Conservation (phyloP, 176 grass and related monocot genomes). For the Oryza glaberrima region DNA sequence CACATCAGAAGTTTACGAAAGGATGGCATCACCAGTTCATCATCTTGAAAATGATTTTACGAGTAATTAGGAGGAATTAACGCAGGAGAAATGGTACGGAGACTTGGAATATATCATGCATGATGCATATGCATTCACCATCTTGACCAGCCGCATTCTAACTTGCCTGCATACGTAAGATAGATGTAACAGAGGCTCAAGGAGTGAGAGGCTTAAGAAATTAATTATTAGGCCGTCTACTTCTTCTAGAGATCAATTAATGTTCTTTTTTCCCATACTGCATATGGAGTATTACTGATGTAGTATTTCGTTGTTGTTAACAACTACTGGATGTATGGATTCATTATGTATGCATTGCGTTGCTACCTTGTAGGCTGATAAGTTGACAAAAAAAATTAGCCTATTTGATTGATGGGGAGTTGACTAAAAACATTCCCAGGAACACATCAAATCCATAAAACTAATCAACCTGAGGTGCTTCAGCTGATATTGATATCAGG, state of each 20-base stretch:
- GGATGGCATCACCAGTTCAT: constrained; percentile 2
- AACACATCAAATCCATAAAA: background rate
- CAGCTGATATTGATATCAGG: background rate
- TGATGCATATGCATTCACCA: background rate
- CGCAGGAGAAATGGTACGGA: background rate
- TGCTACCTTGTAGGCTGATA: constrained; percentile 5
- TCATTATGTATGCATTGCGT: background rate
- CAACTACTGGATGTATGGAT: background rate
- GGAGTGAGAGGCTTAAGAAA: background rate
- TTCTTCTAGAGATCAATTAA: background rate
- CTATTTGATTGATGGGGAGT: background rate
- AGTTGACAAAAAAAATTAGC: constrained; percentile 17
- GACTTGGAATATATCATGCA: background rate
- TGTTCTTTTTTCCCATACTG: background rate
- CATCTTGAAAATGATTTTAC: background rate
- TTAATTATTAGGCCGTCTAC: background rate
- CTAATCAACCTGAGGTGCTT: background rate
- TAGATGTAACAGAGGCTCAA: background rate
- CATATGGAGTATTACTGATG: too few species aligned
- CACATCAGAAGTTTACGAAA: background rate
- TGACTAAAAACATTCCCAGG: background rate
- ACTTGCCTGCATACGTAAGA: background rate
- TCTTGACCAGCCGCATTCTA: background rate
- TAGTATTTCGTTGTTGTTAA: background rate
- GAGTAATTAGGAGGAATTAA: background rate